Percentiles rank a stretch among this genome's conserved stretches.
phyloP scores from a whole-genome alignment of 108 stramenopile species.

The Pseudonitzschia delicatissima region DNA sequence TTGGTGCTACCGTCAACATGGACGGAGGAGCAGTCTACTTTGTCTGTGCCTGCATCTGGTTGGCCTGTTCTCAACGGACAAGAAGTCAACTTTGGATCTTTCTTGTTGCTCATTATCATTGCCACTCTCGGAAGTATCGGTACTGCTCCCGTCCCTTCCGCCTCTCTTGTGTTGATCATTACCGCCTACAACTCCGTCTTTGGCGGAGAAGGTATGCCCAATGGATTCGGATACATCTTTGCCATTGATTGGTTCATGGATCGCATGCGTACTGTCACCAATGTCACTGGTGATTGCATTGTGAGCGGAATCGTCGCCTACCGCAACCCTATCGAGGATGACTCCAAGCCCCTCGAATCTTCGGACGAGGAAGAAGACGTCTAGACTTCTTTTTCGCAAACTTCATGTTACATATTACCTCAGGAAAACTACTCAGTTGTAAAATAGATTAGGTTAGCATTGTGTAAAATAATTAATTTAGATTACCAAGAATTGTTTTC shows the following conservation, averaged over 20 bases:
- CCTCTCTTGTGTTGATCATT: slow-evolving; percentile 27
- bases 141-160: slow-evolving; percentile 37
- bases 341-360: too few species aligned
- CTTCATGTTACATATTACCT: too few species aligned
- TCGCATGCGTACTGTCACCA: slow-evolving; percentile 8
- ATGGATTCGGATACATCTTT: slow-evolving; percentile 19
- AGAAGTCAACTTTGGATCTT: slow-evolving; percentile 17
- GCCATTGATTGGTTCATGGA: slow-evolving; percentile 32
- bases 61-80: slow-evolving; percentile 34
- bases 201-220: slow-evolving; percentile 1
- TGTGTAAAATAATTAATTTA: too few species aligned
- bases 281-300: slow-evolving; percentile 22
- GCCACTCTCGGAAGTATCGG: slow-evolving; percentile 32
- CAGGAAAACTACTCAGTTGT: too few species aligned
- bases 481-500: too few species aligned
- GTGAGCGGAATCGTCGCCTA: slow-evolving; percentile 14
- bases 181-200: slow-evolving; percentile 26
- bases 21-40: slow-evolving; percentile 35
- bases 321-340: background rate
- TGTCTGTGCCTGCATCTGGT: slow-evolving; percentile 25
- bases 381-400: too few species aligned
- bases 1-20: slow-evolving; percentile 43
- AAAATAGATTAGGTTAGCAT: too few species aligned
- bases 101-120: slow-evolving; percentile 20
- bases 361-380: too few species aligned